Conservation (phyloP, 2,329 filamentous ascomycete species). For the Pochonia chlamydosporia region DNA sequence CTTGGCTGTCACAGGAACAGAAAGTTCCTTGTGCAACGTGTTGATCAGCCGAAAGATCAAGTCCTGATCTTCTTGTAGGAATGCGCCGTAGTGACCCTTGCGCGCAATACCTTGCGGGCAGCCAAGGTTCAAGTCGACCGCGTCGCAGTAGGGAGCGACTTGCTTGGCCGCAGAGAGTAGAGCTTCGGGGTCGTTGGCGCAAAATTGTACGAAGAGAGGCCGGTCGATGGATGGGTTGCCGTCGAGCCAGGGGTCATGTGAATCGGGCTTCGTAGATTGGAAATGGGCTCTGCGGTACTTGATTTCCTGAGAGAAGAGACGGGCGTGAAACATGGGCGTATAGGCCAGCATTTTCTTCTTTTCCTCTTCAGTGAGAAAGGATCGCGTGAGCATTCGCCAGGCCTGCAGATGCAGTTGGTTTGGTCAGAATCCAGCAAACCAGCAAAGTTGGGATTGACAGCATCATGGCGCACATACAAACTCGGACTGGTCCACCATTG, state of each 20-base stretch:
- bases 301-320: constrained; percentile 71
- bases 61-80: constrained; percentile 87
- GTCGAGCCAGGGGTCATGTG: constrained; percentile 60
- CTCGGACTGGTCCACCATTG: constrained; percentile 98
- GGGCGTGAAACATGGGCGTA: constrained; percentile 93
- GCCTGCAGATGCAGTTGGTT: constrained; percentile 49
- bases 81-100: constrained; percentile 87
- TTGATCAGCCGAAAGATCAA: constrained; percentile 79
- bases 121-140: constrained; percentile 89
- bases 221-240: constrained; percentile 81
- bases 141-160: constrained; percentile 85
- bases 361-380: constrained; percentile 68
- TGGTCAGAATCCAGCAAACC: neutral
- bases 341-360: constrained; percentile 72
- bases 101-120: constrained; percentile 94
- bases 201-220: constrained; percentile 94
- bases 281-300: constrained; percentile 79
- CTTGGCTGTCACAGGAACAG: constrained; percentile 88
- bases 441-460: neutral
- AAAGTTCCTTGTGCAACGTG: constrained; percentile 70
- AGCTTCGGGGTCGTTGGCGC: constrained; percentile 78
- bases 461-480: constrained; percentile 61
- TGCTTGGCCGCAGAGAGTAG: constrained; percentile 72
- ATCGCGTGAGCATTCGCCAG: constrained; percentile 94
- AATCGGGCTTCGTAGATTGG: constrained; percentile 51